Base-by-base conservation (phyloP, 306 rosid species). In the Vachellia pachyceras region DNA sequence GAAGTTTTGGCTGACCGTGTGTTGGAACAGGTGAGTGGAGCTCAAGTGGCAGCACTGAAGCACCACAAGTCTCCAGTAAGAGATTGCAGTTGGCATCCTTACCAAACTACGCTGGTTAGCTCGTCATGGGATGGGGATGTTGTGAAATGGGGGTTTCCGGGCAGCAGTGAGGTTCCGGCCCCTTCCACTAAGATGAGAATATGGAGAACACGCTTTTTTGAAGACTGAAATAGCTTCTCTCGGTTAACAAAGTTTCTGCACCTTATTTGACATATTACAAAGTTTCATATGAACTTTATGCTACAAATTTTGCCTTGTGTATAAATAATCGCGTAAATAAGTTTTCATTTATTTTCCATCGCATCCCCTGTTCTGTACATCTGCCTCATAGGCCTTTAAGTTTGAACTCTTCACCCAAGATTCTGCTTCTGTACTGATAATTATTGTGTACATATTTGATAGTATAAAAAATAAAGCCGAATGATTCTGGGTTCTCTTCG, bases 61-160 rank as follows among this genome's bases (percentile, higher is more conserved):
- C 95, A 95, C 85, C 99, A 93, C 66, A 93, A 88, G 74, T 89
- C 93, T 22, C 93, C 97, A 10, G 98, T 91, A 33, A 90, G 99
- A 85, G 99, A 95, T 69, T 95, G 99, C 84, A 91, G 97, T 78
- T 95, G 99, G 99, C 99, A 95, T 84, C 99, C 99, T 8, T 79
- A 77, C 72, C 88, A 90, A 70, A 90, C 92, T 2, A 90, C 80
- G 90, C 94, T 93, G 12, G 92, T 91, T 57, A 95, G 99, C 87
- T 91, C 99, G 49, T 93, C 96, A 10, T 95, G 99, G 98, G 98
- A 95, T 73, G 99, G 99, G 33, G 96, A 87, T 61, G 71, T 95
- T 1, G 97, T 88, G 73, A 95, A 85, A 89, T 95, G 98, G 97
- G 95, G 92, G 33, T 91, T 87, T 82, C 86, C 90, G 0, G 92